Evolutionary conservation across 1,284 basidiomycete genomes (phyloP).

Genomic region (Ganoderma leucocontextum): DNA sequence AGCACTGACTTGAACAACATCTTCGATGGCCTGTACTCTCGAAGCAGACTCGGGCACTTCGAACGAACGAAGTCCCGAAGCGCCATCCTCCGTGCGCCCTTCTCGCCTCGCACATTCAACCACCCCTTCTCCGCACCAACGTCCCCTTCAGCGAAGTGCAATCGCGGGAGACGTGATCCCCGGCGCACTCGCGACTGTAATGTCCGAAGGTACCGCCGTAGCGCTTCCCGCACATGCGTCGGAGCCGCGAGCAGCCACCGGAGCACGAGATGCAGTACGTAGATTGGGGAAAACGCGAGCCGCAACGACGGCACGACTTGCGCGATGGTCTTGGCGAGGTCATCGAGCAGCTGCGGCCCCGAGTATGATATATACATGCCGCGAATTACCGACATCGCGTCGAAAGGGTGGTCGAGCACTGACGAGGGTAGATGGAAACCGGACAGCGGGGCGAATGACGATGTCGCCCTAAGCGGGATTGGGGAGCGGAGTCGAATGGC

Average conservation of each 20-base stretch:
- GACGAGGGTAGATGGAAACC: background rate
- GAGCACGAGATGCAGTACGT: conserved; percentile 13
- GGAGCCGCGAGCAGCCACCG: conserved; percentile 15
- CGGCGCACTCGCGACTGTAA: background rate
- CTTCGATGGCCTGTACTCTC: conserved; percentile 64
- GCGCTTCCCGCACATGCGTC: background rate
- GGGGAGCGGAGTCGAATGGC: background rate
- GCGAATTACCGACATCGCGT: conserved; percentile 16
- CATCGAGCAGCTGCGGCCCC: conserved; percentile 10
- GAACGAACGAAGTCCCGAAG: conserved; percentile 62
- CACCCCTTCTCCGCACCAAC: background rate
- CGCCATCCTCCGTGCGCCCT: conserved; percentile 44
- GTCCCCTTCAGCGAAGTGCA: background rate
- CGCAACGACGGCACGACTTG: conserved; percentile 9
- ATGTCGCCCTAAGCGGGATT: background rate
- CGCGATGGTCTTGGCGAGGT: conserved; percentile 7
- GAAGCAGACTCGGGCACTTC: conserved; percentile 63
- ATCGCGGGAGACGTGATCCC: background rate
- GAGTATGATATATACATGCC: conserved; percentile 15
- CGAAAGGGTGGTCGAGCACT: too few relatives aligned
- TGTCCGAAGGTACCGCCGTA: conserved; percentile 7
- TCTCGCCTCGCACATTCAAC: conserved; percentile 6
- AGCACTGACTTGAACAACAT: conserved; percentile 68
- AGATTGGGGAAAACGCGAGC: conserved; percentile 4
- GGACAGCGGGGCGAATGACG: background rate